These are phyloP conservation scores for Sparassis latifolia DNA, from an alignment of 1,284 basidiomycete genomes.

Conservation along the genomic window DNA sequence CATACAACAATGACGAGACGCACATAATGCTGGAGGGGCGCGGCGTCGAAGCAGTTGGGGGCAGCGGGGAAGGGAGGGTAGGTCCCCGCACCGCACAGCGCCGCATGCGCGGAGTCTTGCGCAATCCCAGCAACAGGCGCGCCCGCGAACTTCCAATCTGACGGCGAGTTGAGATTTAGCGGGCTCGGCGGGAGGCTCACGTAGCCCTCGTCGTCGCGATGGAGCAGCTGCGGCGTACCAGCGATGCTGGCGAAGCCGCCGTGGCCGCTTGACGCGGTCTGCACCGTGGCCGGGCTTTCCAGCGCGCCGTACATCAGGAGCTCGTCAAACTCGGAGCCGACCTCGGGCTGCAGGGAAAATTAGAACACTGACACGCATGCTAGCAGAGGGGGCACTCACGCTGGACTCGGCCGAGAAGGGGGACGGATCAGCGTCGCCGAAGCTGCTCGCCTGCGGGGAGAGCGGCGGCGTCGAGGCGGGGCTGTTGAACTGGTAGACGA, in stretches of 20 bases:
- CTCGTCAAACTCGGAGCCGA: constrained; percentile 8
- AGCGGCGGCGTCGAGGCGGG: constrained; percentile 16
- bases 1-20: no score
- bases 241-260: constrained; percentile 1
- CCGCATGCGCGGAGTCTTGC: no score
- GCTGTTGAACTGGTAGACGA: constrained; percentile 23
- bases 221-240: constrained; percentile 19
- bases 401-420: constrained; percentile 19
- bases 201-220: constrained; percentile 24
- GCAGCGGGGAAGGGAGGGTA: not conserved
- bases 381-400: constrained; percentile 6
- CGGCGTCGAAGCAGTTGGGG: not conserved
- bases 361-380: no score
- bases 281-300: not conserved
- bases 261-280: constrained; percentile 5
- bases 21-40: no score
- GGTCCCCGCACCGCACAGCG: not conserved
- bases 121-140: not conserved
- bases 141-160: not conserved
- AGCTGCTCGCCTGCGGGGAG: constrained; percentile 13
- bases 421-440: constrained; percentile 16
- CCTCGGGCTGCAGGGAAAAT: constrained; percentile 10
- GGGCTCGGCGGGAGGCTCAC: constrained; percentile 24
- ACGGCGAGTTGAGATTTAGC: constrained; percentile 20
- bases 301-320: constrained; percentile 2